A percentile compares a stretch with the other conserved stretches of the same genome.
These are phyloP conservation scores for Paecilomyces fulvus DNA, from an alignment of 2,329 filamentous ascomycete genomes.

Conservation along the genomic window DNA sequence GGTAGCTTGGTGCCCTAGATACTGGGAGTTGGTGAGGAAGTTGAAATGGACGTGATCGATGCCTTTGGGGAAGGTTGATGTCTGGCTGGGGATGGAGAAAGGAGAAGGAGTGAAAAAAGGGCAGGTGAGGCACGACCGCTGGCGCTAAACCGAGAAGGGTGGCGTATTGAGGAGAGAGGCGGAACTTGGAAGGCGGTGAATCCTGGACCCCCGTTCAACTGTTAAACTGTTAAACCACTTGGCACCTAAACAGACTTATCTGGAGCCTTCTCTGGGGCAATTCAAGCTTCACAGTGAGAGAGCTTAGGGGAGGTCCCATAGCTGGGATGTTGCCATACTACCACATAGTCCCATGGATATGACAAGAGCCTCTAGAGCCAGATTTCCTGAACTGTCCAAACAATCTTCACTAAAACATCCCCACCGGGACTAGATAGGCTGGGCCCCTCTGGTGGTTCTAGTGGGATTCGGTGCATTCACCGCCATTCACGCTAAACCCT, in stretches of 20 bases:
- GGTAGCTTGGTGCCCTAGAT: slow-evolving; percentile 89
- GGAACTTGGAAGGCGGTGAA: too few relatives aligned
- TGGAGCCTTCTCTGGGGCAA: background rate
- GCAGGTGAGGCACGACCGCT: slow-evolving; percentile 8
- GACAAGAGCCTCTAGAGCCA: background rate
- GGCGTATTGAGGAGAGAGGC: background rate
- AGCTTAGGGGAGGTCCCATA: too few relatives aligned
- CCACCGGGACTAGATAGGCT: too few relatives aligned
- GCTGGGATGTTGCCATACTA: too few relatives aligned
- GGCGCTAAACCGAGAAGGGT: background rate
- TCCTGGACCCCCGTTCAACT: too few relatives aligned
- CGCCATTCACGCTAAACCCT: background rate
- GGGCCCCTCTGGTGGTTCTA: background rate
- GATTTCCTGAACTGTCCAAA: background rate
- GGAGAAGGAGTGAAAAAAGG: slow-evolving; percentile 14
- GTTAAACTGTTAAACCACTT: too few relatives aligned
- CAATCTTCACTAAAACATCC: background rate
- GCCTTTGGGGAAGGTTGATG: slow-evolving; percentile 10
- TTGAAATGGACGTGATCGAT: slow-evolving; percentile 12
- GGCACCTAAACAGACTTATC: too few relatives aligned
- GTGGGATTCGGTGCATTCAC: background rate
- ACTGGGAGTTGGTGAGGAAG: slow-evolving; percentile 27
- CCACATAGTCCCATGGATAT: background rate
- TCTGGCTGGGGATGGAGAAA: slow-evolving; percentile 8
- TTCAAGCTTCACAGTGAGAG: background rate